Evolutionary conservation across 2,329 filamentous ascomycete species (phyloP), one percentile per base, ranked within the genome.

Genomic region (Gaeumannomyces tritici): DNA sequence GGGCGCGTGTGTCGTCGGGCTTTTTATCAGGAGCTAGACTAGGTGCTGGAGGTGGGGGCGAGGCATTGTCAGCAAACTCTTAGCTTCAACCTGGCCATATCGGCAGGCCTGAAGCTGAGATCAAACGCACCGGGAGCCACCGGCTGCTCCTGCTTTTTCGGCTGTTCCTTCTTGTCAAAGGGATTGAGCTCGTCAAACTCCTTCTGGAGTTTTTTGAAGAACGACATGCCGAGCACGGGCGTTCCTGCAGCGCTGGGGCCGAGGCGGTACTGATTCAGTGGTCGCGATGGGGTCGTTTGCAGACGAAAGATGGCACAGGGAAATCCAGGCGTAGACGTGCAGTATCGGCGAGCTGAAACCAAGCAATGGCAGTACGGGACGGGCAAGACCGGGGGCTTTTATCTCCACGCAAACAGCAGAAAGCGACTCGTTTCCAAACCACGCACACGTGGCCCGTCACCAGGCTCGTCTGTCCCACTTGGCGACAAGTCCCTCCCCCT

Each of bases 141-240:
- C 8, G n/a, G 15, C 24, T n/a, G 28, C 28, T 59, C 35, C 7
- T 60, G 42, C 24, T 60, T 60, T 42, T 60, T 60, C 1, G 13
- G 13, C 21, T 51, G 18, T 21, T 51, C 42, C 42, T 62, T 59
- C 28, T 62, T 59, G 47, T 62, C 61, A 18, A 58, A 58, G 56
- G 28, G 55, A 18, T 59, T 59, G 15, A 62, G 47, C 21, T 59
- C 61, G 18, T 62, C 61, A 35, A 62, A 55, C 56, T 62, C 61
- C 28, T 62, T 62, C 27, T 58, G 56, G 27, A 62, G 56, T 47
- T 62, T 62, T 18, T 62, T 62, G 61, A 62, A 62, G 27, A 62
- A 62, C 18, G 61, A 62, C 61, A 62, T 62, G 7, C 42, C 42
- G 18, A 51, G 42, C 21, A 51, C 18, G 42, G 42, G 42, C 21